Conservation (phyloP, 2,329 filamentous ascomycete species). For the Talaromyces funiculosus region DNA sequence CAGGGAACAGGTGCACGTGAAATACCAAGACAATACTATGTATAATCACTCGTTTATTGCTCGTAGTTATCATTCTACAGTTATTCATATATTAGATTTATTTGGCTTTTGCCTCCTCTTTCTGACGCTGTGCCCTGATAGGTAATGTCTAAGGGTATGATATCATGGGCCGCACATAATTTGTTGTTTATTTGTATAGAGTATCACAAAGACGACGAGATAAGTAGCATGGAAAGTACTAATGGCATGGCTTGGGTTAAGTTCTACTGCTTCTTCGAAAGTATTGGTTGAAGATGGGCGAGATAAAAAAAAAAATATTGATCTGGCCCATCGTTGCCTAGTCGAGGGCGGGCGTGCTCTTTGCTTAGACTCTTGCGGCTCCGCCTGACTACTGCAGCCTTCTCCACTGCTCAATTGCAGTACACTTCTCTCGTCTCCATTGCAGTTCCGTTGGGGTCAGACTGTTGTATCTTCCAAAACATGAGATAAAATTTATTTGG, state of each 20-base stretch:
- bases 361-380: neutral
- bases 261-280: neutral
- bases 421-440: neutral
- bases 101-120: neutral
- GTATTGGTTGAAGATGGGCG: neutral
- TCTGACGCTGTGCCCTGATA: neutral
- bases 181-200: neutral
- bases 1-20: no score
- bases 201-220: neutral
- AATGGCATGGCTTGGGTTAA: neutral
- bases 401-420: neutral
- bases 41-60: neutral
- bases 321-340: neutral
- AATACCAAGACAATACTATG: no score
- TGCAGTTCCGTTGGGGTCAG: neutral
- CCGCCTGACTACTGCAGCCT: neutral
- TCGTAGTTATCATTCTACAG: no score
- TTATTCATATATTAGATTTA: neutral
- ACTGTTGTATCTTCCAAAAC: neutral
- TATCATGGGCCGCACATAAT: neutral
- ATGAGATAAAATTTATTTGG: slow-evolving; percentile 3
- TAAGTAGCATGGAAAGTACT: neutral
- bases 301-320: neutral
- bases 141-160: neutral
- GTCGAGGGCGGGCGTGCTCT: neutral